Conservation (phyloP, 345 rosid species). For the Salix brachista region DNA sequence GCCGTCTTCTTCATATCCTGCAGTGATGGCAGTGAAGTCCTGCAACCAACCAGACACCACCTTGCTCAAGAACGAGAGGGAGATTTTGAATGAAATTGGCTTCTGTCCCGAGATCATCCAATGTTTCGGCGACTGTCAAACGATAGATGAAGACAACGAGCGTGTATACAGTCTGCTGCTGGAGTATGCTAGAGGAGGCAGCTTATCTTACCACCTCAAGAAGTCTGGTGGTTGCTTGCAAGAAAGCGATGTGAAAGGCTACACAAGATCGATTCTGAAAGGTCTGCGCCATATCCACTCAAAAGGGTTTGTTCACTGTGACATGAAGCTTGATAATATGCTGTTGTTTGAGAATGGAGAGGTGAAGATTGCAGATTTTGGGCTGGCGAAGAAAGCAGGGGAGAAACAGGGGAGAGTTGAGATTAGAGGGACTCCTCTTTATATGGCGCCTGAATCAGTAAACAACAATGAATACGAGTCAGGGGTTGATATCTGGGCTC, state of each 20-base stretch:
- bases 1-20: background rate
- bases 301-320: constrained; percentile 35
- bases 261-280: constrained; percentile 22
- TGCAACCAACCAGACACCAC: constrained; percentile 10
- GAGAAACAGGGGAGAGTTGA: constrained; percentile 9
- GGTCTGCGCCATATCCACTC: constrained; percentile 27
- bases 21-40: constrained; percentile 32
- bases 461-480: constrained; percentile 22
- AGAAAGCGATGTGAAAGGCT: constrained; percentile 12
- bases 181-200: constrained; percentile 33
- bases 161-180: constrained; percentile 19
- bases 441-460: constrained; percentile 37
- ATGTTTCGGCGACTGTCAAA: constrained; percentile 19
- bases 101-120: constrained; percentile 14
- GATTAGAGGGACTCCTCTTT: constrained; percentile 37
- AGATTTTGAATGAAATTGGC: constrained; percentile 13
- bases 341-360: constrained; percentile 20
- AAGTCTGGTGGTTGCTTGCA: constrained; percentile 18
- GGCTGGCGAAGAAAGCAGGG: constrained; percentile 23
- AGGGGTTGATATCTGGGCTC: constrained; percentile 35
- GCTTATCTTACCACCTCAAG: constrained; percentile 15
- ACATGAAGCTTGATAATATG: constrained; percentile 31
- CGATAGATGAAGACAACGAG: constrained; percentile 16
- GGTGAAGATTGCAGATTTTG: constrained; percentile 31
- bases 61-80: constrained; percentile 26